Conservation (phyloP, 2,329 filamentous ascomycete genomes). For the Harringtonia aguacate region DNA sequence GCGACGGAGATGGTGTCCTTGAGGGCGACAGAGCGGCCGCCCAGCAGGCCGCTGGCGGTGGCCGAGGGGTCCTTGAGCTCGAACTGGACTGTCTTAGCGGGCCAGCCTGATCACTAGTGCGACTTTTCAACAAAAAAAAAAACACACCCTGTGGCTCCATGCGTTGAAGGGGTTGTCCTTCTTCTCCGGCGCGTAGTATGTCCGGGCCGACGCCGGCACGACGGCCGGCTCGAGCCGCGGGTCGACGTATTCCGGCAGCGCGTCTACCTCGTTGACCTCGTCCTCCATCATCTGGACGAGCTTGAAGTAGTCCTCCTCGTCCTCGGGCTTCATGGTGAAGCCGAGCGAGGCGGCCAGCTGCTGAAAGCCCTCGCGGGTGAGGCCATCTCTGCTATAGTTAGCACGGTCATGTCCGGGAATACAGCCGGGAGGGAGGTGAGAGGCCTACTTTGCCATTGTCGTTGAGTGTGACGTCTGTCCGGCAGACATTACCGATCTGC, state of each 20-base stretch:
- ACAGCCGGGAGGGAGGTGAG: too few species aligned
- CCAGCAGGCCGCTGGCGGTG: constrained; percentile 38
- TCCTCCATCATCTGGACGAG: constrained; percentile 18
- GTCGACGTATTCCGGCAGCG: constrained; percentile 17
- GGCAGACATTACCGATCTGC: too few species aligned
- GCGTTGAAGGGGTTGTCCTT: constrained; percentile 21
- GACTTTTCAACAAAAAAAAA: not conserved
- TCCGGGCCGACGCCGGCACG: constrained; percentile 6
- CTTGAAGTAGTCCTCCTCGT: constrained; percentile 17
- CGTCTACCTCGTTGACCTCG: constrained; percentile 15
- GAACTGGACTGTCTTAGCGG: constrained; percentile 10
- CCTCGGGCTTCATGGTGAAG: constrained; percentile 11
- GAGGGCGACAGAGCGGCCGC: constrained; percentile 61
- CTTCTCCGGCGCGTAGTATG: constrained; percentile 13
- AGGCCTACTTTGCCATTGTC: too few species aligned
- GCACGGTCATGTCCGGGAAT: too few species aligned
- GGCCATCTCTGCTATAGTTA: not conserved
- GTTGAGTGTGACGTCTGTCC: too few species aligned
- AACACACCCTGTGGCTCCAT: constrained; percentile 18
- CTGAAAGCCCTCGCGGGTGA: constrained; percentile 9
- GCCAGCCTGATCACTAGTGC: too few species aligned
- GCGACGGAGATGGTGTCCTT: constrained; percentile 68
- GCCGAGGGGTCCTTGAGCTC: constrained; percentile 13
- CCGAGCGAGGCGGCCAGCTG: constrained; percentile 7
- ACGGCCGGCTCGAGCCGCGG: constrained; percentile 12